Base-by-base conservation (phyloP, 306 rosid species). In the Leucaena leucocephala region DNA sequence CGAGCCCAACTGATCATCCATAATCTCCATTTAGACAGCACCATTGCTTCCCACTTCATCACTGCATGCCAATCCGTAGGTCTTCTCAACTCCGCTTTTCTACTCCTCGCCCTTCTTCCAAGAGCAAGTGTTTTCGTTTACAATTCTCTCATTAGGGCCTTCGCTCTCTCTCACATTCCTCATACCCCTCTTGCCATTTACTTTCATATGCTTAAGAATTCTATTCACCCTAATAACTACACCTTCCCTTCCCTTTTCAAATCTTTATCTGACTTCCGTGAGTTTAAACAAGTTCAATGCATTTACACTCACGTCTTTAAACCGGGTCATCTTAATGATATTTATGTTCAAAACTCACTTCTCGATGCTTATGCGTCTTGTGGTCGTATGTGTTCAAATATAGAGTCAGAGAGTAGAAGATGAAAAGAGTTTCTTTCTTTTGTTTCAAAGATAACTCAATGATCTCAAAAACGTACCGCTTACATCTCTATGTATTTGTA, bases 181-280 rank as follows among this genome's bases (percentile, higher is more conserved):
- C 61, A 57, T 27, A 75, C 72, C 75, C 91, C 97, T 38, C 42
- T 90, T n/a, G 70, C 84, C 10, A 36, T 91, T 0, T 91, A 90
- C 89, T n/a, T 81, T 79, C 87, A 78, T 79, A 91, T 91, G 98
- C 80, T 13, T 27, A 66, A 38, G 16, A 80, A 45, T 75, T 80
- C 87, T 11, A 62, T 87, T 16, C 42, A 40, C 50, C 91, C 94
- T 33, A 92, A 90, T 42, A 80, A 89, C 50, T 94, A 74, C 87
- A 94, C 96, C 44, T 94, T 91, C 78, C 96, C 94, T 35, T 81
- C 87, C 65, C 88, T 94, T 14, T 83, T 91, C 62, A 91, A 91
- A 65, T 88, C 90, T 33, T 78, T 92, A 17, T 85, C 97, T 4
- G 87, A 86, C 64, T 62, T 78, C 5, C 42, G 19, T 1, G 44